These are phyloP conservation scores for Microbotryum silenes-acaulis DNA, from an alignment of 1,284 basidiomycete genomes.

Conservation along the genomic window DNA sequence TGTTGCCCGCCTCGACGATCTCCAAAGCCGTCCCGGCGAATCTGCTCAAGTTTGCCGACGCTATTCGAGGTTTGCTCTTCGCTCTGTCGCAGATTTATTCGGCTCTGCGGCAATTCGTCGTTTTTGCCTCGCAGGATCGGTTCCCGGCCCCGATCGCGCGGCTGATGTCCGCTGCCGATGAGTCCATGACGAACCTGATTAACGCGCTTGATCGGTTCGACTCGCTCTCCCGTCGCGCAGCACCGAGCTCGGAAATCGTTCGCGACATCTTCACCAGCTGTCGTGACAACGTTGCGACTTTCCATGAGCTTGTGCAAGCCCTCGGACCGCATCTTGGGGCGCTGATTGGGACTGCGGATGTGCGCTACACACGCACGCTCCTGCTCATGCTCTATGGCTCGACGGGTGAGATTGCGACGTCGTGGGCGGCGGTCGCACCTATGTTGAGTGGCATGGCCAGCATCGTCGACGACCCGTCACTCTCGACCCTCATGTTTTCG, in stretches of 20 bases:
- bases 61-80: constrained; percentile 84
- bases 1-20: constrained; percentile 60
- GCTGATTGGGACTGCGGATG: constrained; percentile 63
- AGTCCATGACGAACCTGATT: constrained; percentile 76
- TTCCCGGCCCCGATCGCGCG: constrained; percentile 70
- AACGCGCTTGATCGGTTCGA: constrained; percentile 89
- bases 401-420: constrained; percentile 74
- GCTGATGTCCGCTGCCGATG: constrained; percentile 74
- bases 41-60: constrained; percentile 70
- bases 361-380: constrained; percentile 79
- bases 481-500: constrained; percentile 19
- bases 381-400: constrained; percentile 83
- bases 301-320: constrained; percentile 60
- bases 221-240: constrained; percentile 58
- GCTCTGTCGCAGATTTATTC: constrained; percentile 87
- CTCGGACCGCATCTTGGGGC: constrained; percentile 34
- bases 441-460: constrained; percentile 57
- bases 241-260: constrained; percentile 65
- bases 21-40: constrained; percentile 64
- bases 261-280: constrained; percentile 73
- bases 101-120: constrained; percentile 78
- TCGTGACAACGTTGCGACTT: constrained; percentile 74
- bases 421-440: constrained; percentile 73
- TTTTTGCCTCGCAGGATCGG: constrained; percentile 78
- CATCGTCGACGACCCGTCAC: constrained; percentile 6